Evolutionary conservation across 129 eudicot species (phyloP).

Genomic region (Pulicaria dysenterica): DNA sequence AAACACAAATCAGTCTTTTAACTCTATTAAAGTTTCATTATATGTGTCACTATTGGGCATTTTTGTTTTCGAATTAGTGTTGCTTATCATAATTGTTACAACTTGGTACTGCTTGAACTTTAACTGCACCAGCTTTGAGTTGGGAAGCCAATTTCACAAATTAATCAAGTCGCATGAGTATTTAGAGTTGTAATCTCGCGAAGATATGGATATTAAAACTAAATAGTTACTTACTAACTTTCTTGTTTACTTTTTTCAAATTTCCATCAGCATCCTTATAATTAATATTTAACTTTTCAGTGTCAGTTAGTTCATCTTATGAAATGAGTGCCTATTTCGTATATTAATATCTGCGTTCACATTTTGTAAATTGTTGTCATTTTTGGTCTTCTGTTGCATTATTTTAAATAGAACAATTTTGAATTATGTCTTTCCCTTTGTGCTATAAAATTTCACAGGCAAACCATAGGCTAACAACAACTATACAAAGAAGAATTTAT

Average conservation of each 20-base stretch:
- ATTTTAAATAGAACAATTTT: not conserved
- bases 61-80: no score
- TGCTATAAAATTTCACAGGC: constrained; percentile 46
- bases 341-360: not conserved
- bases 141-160: not conserved
- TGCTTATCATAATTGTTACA: no score
- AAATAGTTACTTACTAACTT: not conserved
- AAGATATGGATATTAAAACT: not conserved
- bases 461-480: constrained; percentile 84
- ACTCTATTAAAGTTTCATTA: not conserved
- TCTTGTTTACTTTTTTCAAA: not conserved
- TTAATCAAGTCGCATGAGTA: not conserved
- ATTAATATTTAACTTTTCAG: not conserved
- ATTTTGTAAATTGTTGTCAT: not conserved
- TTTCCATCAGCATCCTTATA: not conserved
- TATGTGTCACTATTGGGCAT: not conserved
- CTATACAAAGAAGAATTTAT: constrained; percentile 83
- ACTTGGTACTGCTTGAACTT: no score
- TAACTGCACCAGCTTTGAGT: not conserved
- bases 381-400: not conserved
- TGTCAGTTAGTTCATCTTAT: not conserved
- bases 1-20: not conserved
- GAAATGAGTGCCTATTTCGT: not conserved
- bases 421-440: constrained; percentile 14
- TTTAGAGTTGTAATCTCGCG: not conserved